These are phyloP conservation scores for Paecilomyces sp. DNA, from an alignment of 2,329 filamentous ascomycete genomes.

Conservation along the genomic window DNA sequence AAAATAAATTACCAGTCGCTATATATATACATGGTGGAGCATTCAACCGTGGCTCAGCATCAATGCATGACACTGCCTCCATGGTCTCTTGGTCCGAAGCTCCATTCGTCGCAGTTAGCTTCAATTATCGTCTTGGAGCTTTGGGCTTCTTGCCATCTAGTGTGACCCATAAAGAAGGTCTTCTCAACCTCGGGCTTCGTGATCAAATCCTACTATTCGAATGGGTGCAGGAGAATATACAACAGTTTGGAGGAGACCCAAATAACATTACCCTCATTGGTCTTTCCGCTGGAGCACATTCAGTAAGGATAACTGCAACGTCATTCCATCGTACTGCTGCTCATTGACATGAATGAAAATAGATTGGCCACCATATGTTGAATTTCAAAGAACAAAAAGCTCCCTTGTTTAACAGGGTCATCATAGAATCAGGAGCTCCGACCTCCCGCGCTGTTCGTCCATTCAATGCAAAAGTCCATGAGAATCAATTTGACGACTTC, in stretches of 20 bases:
- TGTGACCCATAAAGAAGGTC: constrained; percentile 45
- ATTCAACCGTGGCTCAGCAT: constrained; percentile 19
- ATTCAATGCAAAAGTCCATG: constrained; percentile 34
- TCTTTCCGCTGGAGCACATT: constrained; percentile 24
- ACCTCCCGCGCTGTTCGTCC: constrained; percentile 42
- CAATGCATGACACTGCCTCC: constrained; percentile 51
- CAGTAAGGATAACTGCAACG: not conserved
- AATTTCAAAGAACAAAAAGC: constrained; percentile 26
- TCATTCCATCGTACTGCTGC: constrained; percentile 35
- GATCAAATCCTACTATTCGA: constrained; percentile 29
- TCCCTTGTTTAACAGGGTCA: constrained; percentile 38
- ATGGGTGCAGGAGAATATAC: not conserved
- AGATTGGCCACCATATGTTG: constrained; percentile 64
- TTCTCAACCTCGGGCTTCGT: constrained; percentile 37
- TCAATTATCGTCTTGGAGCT: constrained; percentile 40
- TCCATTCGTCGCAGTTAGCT: constrained; percentile 39
- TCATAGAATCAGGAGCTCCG: constrained; percentile 41
- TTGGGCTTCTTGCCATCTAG: constrained; percentile 62
- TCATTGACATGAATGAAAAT: not conserved
- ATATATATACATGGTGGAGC: constrained; percentile 37
- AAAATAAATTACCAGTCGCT: constrained; percentile 28
- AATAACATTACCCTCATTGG: constrained; percentile 31
- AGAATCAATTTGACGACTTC: constrained; percentile 40
- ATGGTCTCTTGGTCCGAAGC: constrained; percentile 50
- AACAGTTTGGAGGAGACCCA: not conserved